These are phyloP conservation scores for Huntiella omanensis DNA, from an alignment of 2,329 filamentous ascomycete genomes.

Conservation along the genomic window DNA sequence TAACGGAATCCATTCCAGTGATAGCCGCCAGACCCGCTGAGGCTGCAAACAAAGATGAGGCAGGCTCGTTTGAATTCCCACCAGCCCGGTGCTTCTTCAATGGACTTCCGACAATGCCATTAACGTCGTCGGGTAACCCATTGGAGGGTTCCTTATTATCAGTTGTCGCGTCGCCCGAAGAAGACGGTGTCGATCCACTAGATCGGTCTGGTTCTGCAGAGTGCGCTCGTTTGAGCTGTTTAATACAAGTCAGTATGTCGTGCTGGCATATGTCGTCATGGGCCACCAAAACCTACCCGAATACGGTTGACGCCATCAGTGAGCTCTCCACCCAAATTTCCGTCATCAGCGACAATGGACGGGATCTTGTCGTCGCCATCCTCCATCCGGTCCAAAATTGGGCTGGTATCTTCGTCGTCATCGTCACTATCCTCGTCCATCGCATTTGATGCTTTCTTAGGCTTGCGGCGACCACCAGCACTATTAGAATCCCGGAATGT, in stretches of 20 bases:
- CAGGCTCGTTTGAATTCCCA: conserved; percentile 8
- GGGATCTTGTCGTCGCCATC: conserved; percentile 42
- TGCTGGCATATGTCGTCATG: conserved; percentile 2
- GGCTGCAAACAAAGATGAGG: conserved; percentile 9
- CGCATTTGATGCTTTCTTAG: conserved; percentile 41
- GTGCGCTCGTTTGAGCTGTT: conserved; percentile 61
- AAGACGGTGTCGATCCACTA: conserved; percentile 23
- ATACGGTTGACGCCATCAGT: conserved; percentile 69
- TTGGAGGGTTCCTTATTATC: conserved; percentile 11
- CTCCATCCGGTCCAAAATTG: conserved; percentile 44
- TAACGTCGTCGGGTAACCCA: conserved; percentile 9
- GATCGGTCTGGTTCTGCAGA: conserved; percentile 44
- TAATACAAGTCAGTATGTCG: background rate
- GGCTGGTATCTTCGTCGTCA: conserved; percentile 50
- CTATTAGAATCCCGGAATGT: conserved; percentile 59
- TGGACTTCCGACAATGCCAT: conserved; percentile 39
- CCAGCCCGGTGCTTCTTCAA: conserved; percentile 59
- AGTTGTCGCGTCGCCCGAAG: conserved; percentile 12
- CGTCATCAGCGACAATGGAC: conserved; percentile 51
- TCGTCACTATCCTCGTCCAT: conserved; percentile 61
- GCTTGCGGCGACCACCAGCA: conserved; percentile 36
- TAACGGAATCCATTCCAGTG: conserved; percentile 9
- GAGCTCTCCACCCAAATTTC: conserved; percentile 52
- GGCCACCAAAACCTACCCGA: conserved; percentile 32
- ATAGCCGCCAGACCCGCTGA: conserved; percentile 10